These are phyloP conservation scores for Bassia scoparia DNA, from an alignment of 148 eudicot species.

Conservation along the genomic window DNA sequence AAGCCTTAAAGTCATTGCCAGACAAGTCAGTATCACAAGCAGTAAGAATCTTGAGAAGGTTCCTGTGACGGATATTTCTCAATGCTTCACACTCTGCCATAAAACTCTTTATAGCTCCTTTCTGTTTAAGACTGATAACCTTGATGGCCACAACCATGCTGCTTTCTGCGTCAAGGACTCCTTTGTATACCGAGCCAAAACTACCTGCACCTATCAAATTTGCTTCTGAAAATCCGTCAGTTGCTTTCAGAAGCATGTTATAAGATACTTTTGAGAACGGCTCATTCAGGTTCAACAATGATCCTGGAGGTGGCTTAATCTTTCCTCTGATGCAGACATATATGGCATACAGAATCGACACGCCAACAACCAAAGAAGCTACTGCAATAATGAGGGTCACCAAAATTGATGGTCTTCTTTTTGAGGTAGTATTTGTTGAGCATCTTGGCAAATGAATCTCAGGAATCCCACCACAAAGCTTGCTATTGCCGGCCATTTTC, in stretches of 20 bases:
- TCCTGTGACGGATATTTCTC: slow-evolving; percentile 30
- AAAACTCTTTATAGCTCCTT: slow-evolving; percentile 28
- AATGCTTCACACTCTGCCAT: slow-evolving; percentile 32
- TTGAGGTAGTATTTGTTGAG: neutral
- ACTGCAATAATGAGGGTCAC: slow-evolving; percentile 6
- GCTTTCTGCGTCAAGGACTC: slow-evolving; percentile 1
- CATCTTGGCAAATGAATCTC: slow-evolving; percentile 32
- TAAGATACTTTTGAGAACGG: slow-evolving; percentile 23
- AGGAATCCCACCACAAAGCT: slow-evolving; percentile 36
- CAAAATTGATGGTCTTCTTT: neutral
- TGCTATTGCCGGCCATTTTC: slow-evolving; percentile 25
- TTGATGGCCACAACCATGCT: slow-evolving; percentile 18
- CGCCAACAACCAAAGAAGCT: slow-evolving; percentile 4
- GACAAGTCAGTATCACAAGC: slow-evolving; percentile 28
- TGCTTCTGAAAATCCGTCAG: slow-evolving; percentile 15
- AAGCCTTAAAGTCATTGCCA: slow-evolving; percentile 31
- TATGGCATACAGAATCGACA: neutral
- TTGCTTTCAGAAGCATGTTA: slow-evolving; percentile 22
- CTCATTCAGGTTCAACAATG: neutral
- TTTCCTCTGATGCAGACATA: slow-evolving; percentile 10
- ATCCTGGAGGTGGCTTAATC: neutral
- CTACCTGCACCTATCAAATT: slow-evolving; percentile 24
- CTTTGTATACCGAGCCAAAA: slow-evolving; percentile 29
- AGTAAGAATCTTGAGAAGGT: slow-evolving; percentile 25
- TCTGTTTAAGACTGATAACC: slow-evolving; percentile 23